These are phyloP conservation scores for Cucumis sativus DNA, from an alignment of 306 rosid species.

Conservation along the genomic window DNA sequence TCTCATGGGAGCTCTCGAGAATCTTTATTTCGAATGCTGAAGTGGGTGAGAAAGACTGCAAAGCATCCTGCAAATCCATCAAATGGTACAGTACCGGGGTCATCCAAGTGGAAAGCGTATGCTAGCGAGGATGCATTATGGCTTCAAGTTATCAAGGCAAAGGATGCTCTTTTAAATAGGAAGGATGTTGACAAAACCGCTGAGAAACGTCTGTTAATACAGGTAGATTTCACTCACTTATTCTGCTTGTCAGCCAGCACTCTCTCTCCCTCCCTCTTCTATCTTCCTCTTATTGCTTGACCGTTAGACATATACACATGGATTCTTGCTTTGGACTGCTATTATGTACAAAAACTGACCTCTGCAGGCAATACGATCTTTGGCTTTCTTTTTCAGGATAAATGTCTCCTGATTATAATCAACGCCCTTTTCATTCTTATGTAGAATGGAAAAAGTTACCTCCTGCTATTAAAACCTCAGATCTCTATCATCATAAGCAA, in stretches of 20 bases:
- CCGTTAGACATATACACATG: not conserved
- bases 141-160: slow-evolving; percentile 46
- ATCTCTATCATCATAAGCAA: not conserved
- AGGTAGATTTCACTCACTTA: slow-evolving; percentile 29
- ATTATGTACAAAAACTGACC: not conserved
- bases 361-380: not conserved
- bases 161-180: slow-evolving; percentile 29
- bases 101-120: slow-evolving; percentile 45
- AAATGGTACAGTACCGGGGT: slow-evolving; percentile 30
- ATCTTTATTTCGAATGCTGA: slow-evolving; percentile 44
- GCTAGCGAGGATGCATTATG: slow-evolving; percentile 30
- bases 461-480: not conserved
- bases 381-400: slow-evolving; percentile 1
- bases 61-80: slow-evolving; percentile 38
- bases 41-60: slow-evolving; percentile 49
- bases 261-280: not conserved
- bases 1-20: slow-evolving; percentile 52
- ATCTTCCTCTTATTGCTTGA: not conserved
- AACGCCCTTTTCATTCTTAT: not conserved
- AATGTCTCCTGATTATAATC: not conserved
- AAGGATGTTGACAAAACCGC: slow-evolving; percentile 21
- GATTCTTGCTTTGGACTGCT: slow-evolving; percentile 4
- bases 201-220: slow-evolving; percentile 28
- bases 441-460: not conserved
- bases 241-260: not conserved